phyloP scores from a whole-genome alignment of 169 alveolate species.

The Plasmodium inui region DNA sequence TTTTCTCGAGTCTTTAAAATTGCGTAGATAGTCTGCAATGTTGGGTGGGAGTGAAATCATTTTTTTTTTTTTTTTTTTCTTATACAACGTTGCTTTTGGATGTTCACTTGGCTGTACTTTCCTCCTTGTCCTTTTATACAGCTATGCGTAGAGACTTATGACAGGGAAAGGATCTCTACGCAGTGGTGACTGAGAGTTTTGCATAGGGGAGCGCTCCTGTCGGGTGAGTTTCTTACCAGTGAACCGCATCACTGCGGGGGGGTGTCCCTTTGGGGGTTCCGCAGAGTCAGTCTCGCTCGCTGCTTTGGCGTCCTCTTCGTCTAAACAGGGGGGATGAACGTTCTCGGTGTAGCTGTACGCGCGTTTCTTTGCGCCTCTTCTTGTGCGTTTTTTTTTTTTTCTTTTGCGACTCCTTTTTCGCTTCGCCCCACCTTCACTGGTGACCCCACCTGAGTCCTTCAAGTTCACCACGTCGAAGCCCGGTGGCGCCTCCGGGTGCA shows the following conservation, averaged over 20 bases:
- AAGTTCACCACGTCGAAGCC: background rate
- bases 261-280: background rate
- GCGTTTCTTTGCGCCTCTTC: background rate
- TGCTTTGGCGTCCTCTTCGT: background rate
- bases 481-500: background rate
- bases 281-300: background rate
- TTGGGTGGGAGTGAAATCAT: background rate
- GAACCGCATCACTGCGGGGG: background rate
- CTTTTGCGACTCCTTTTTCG: background rate
- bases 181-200: background rate
- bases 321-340: background rate
- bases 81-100: background rate
- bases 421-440: background rate
- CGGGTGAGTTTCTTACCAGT: background rate
- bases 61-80: constrained; percentile 4
- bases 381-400: background rate
- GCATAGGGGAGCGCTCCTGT: background rate
- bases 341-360: background rate
- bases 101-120: background rate
- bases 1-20: background rate
- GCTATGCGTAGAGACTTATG: background rate
- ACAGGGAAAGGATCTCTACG: background rate
- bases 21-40: background rate
- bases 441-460: background rate
- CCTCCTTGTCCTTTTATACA: background rate